These are phyloP conservation scores for Antitrichia curtipendula DNA, from an alignment of 225 moss, liverwort and hornwort genomes.

Conservation along the genomic window DNA sequence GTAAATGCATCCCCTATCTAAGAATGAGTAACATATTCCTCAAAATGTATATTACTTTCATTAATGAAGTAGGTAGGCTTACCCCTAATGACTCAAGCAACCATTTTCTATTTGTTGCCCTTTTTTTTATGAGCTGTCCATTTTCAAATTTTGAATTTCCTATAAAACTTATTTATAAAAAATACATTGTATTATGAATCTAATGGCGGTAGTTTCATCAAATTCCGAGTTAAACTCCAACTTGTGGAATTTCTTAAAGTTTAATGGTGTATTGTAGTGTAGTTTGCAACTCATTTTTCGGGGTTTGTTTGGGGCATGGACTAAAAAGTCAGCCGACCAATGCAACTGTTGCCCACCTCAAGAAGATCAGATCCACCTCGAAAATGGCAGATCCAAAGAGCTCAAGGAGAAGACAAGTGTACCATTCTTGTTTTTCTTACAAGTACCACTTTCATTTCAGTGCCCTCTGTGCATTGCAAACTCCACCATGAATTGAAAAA, in stretches of 20 bases:
- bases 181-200: accelerated
- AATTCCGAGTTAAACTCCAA: accelerated
- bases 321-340: neutral
- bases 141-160: neutral
- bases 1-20: too few relatives aligned
- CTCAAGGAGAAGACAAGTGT: neutral
- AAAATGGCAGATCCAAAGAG: too few relatives aligned
- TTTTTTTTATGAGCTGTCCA: accelerated
- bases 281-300: neutral
- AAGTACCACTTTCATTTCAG: neutral
- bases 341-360: too few relatives aligned
- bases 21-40: too few relatives aligned
- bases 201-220: neutral
- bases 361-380: too few relatives aligned
- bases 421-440: neutral
- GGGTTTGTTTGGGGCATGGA: too few relatives aligned
- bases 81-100: accelerated
- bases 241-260: neutral
- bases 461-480: neutral
- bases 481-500: neutral
- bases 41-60: too few relatives aligned
- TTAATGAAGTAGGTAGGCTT: neutral
- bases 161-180: neutral
- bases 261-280: accelerated
- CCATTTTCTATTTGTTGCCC: accelerated